phyloP scores from a whole-genome alignment of 179 eudicot genomes.

The Spinacia oleracea region DNA sequence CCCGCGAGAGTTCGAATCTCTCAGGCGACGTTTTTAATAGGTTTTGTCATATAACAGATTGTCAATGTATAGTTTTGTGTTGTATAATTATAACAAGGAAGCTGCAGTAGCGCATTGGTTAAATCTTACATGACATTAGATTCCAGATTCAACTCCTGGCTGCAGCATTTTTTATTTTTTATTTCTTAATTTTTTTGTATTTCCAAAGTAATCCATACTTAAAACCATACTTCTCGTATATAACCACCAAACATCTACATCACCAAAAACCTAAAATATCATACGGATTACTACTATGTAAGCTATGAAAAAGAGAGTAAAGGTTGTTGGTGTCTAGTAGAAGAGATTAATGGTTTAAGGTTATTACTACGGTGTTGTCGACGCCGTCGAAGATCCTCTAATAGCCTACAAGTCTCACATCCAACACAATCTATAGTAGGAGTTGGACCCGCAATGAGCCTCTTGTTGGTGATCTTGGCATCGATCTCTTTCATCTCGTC shows the following conservation, averaged over 20 bases:
- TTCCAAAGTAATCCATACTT: too few relatives aligned
- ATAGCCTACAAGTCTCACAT: slow-evolving; percentile 31
- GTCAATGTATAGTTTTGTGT: too few relatives aligned
- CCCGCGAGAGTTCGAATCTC: too few relatives aligned
- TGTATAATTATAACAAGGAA: too few relatives aligned
- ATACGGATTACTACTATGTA: neutral
- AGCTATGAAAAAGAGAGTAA: slow-evolving; percentile 27
- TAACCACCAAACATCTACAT: neutral
- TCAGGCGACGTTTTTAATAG: too few relatives aligned
- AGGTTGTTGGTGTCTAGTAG: slow-evolving; percentile 18
- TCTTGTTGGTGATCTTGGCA: slow-evolving; percentile 13
- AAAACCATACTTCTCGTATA: too few relatives aligned
- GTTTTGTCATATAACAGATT: too few relatives aligned
- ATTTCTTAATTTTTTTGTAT: too few relatives aligned
- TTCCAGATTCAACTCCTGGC: too few relatives aligned
- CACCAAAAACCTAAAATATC: neutral
- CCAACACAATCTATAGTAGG: slow-evolving; percentile 22
- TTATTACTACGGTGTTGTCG: slow-evolving; percentile 1
- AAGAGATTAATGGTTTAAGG: neutral
- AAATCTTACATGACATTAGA: too few relatives aligned
- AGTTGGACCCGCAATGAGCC: neutral
- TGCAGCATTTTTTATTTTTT: too few relatives aligned
- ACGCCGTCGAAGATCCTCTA: slow-evolving; percentile 26
- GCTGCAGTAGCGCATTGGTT: too few relatives aligned
- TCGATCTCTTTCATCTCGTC: slow-evolving; percentile 46